Percentiles rank a stretch among this genome's conserved stretches.
phyloP scores from a whole-genome alignment of 1,284 basidiomycete genomes.

The Moniliella sp. region DNA sequence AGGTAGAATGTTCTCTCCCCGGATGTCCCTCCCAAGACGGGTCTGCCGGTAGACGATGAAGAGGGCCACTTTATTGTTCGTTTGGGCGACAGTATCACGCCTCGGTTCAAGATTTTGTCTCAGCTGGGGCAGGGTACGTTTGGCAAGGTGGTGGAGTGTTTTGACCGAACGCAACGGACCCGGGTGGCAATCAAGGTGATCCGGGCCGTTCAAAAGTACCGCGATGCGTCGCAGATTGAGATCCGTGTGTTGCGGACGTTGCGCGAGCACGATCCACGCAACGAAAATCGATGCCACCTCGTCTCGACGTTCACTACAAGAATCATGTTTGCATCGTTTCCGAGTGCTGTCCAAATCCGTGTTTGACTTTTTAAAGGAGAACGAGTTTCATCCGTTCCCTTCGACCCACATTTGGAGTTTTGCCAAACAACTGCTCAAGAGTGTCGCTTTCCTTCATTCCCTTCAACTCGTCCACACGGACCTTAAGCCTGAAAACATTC shows the following conservation, averaged over 20 bases:
- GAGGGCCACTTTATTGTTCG: slow-evolving; percentile 36
- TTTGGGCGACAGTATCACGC: slow-evolving; percentile 26
- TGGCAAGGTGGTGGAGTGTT: slow-evolving; percentile 89
- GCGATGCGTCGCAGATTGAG: slow-evolving; percentile 94
- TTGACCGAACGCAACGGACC: slow-evolving; percentile 47
- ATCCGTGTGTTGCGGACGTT: slow-evolving; percentile 78
- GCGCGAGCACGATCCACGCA: slow-evolving; percentile 68
- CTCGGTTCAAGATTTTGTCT: slow-evolving; percentile 7
- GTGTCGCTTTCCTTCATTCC: slow-evolving; percentile 81
- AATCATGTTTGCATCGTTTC: slow-evolving; percentile 97
- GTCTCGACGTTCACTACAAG: slow-evolving; percentile 77
- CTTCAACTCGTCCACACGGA: slow-evolving; percentile 87
- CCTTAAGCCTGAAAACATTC: slow-evolving; percentile 65
- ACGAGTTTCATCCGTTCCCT: slow-evolving; percentile 86
- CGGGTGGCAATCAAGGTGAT: slow-evolving; percentile 97
- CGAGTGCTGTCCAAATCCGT: slow-evolving; percentile 83
- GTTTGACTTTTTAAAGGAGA: slow-evolving; percentile 96
- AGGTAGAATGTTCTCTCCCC: no score
- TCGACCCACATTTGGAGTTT: slow-evolving; percentile 87
- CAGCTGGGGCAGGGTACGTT: slow-evolving; percentile 85
- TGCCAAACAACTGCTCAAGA: slow-evolving; percentile 69
- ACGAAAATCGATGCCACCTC: slow-evolving; percentile 88
- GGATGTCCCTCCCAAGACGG: no score
- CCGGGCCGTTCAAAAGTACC: slow-evolving; percentile 40
- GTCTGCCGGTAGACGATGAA: slow-evolving; percentile 30